A percentile compares a stretch with the other conserved stretches of the same genome.
phyloP scores from a whole-genome alignment of 1,139 yeast species.

The Tardiomyces digboiensis region DNA sequence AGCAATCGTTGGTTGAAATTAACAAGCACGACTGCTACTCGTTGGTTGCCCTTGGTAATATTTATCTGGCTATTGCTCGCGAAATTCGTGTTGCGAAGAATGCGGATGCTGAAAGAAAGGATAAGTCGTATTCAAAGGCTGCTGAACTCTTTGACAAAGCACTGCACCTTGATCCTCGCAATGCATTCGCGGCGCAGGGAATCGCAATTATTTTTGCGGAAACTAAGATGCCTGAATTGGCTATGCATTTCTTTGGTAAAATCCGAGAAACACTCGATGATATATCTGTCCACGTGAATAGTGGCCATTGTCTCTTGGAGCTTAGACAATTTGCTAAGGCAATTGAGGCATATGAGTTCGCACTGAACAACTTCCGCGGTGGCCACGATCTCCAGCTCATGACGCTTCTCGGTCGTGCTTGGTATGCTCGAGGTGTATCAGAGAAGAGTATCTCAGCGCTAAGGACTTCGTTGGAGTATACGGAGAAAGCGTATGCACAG shows the following conservation, averaged over 20 bases:
- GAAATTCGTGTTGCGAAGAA: slow-evolving; percentile 47
- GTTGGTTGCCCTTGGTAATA: slow-evolving; percentile 79
- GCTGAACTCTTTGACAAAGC: slow-evolving; percentile 88
- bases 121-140: slow-evolving; percentile 76
- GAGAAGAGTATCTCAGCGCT: slow-evolving; percentile 58
- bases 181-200: slow-evolving; percentile 97
- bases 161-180: slow-evolving; percentile 68
- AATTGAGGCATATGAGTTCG: slow-evolving; percentile 80
- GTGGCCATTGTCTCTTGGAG: slow-evolving; percentile 84
- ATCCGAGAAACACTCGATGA: slow-evolving; percentile 86
- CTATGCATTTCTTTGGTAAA: slow-evolving; percentile 80
- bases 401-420: slow-evolving; percentile 76
- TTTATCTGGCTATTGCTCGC: slow-evolving; percentile 76
- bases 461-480: slow-evolving; percentile 51
- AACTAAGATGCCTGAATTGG: slow-evolving; percentile 64
- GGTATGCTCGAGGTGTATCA: slow-evolving; percentile 72
- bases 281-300: slow-evolving; percentile 70
- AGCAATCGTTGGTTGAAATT: slow-evolving; percentile 70
- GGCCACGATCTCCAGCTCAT: slow-evolving; percentile 56
- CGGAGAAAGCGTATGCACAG: slow-evolving; percentile 45
- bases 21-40: slow-evolving; percentile 86
- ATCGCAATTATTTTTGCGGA: slow-evolving; percentile 91
- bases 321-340: slow-evolving; percentile 78
- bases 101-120: slow-evolving; percentile 57
- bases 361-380: slow-evolving; percentile 55